Evolutionary conservation across 73 alveolate species (phyloP).

Genomic region (Tetrahymena thermophila): DNA sequence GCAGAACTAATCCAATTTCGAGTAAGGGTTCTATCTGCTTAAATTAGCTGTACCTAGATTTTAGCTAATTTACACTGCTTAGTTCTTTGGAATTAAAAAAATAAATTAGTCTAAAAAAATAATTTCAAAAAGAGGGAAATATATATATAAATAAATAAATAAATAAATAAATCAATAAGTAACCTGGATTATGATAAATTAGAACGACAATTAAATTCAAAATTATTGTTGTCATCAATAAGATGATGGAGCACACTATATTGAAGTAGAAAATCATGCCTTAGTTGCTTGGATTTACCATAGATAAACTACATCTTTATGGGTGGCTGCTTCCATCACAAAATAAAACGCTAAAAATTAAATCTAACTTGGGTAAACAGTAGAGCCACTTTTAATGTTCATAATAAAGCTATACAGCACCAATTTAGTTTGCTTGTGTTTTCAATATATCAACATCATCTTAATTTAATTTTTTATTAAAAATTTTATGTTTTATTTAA

Average conservation of each 20-base stretch:
- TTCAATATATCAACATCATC: neutral
- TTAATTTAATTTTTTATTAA: neutral
- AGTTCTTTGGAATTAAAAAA: neutral
- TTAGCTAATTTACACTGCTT: neutral
- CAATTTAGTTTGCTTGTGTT: neutral
- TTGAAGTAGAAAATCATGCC: neutral
- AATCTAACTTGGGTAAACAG: neutral
- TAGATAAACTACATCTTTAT: neutral
- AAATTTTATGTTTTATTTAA: neutral
- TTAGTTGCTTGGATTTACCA: neutral
- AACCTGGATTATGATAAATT: neutral
- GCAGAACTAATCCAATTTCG: neutral
- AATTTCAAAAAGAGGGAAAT: neutral
- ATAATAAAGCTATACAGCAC: neutral
- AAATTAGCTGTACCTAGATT: neutral
- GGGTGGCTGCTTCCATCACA: neutral
- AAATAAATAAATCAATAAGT: too few species aligned
- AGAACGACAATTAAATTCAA: neutral
- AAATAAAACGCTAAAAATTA: neutral
- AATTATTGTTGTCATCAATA: neutral
- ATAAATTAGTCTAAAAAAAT: neutral
- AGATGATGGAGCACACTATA: neutral
- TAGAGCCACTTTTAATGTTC: neutral
- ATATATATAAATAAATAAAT: too few species aligned
- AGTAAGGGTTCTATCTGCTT: neutral